Base-by-base conservation (phyloP, 192 early-diverging fungal genomes). In the Entophlyctis luteolus region DNA sequence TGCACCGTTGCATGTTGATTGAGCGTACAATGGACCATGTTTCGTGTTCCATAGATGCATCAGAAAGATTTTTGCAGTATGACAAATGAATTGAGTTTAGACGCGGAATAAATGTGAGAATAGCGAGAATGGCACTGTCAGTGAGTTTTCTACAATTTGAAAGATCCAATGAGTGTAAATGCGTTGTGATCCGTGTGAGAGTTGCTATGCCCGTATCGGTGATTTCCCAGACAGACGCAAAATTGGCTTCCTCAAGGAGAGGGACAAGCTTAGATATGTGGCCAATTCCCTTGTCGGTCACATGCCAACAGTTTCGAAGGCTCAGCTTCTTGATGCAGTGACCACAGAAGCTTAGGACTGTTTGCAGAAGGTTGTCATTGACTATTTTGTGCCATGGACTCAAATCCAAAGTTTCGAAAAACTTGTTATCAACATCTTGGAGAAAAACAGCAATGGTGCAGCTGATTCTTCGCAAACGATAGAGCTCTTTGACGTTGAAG, bases 101-200 rank as follows among this genome's bases (percentile, higher is more conserved):
- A 36, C 34, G 45, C 25, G 58, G 42, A 16, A 74, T 70, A 16
- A 65, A 76, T 39, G 81, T 76, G 49, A 89, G 71, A 1, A 91
- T 65, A 4, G 69, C 33, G 22, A 74, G 70, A 2, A 92, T 73
- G 10, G 84, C 86, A 3, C 59, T 69, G 55, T 90, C 84, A 5
- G 84, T 88, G 0, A 92, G 77, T 70, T 92, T 91, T 18, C 90
- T 71, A 69, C 90, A 92, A 65, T 92, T 92, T n/a, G 81, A 83
- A 25, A 92, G 71, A 66, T 92, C 85, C n/a, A 92, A 59, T 2
- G 52, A 72, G 12, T 62, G 50, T 1, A 92, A 73, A 18, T 70
- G 6, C 23, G 27, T 33, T 35, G 83, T 86, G 29, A 68, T 62
- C 10, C 59, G 50, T 6, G 79, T 80, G 18, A 90, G 39, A 0